Evolutionary conservation across 2,329 filamentous ascomycete species (phyloP).

Genomic region (Fusarium subtropicale): DNA sequence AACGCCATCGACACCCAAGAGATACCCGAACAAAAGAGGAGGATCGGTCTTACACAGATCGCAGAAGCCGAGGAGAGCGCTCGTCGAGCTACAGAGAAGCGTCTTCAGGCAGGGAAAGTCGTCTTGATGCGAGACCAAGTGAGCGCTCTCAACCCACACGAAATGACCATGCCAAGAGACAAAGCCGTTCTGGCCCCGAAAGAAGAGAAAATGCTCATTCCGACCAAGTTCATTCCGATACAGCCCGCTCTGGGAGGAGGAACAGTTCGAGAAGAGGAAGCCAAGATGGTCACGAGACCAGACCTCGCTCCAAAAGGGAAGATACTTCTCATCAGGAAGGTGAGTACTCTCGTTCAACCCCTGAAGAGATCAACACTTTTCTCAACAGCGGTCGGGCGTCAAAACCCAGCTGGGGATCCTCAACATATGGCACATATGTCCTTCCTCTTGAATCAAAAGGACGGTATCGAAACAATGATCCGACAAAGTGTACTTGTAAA

Average conservation of each 20-base stretch:
- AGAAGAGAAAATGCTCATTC: background rate
- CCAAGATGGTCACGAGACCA: background rate
- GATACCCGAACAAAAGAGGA: background rate
- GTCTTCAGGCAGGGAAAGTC: background rate
- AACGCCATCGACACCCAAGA: background rate
- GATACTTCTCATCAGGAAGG: background rate
- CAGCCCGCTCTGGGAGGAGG: background rate
- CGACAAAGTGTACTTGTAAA: conserved; percentile 39
- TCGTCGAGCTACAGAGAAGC: background rate
- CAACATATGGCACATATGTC: conserved; percentile 43
- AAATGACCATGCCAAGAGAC: background rate
- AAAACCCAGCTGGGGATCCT: background rate
- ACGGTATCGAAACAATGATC: conserved; percentile 35
- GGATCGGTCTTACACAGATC: background rate
- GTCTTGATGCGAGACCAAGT: background rate
- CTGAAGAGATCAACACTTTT: conserved; percentile 8
- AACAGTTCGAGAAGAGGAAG: background rate
- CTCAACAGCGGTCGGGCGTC: conserved; percentile 5
- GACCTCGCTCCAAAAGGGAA: background rate
- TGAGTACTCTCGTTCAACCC: conserved; percentile 3
- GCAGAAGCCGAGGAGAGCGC: background rate
- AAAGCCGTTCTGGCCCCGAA: background rate
- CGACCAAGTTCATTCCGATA: background rate
- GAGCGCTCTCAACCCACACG: background rate
- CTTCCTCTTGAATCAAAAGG: conserved; percentile 31